Percentiles rank a stretch among this genome's conserved stretches.
Evolutionary conservation across 2,329 filamentous ascomycete species (phyloP).

Genomic region (Colletotrichum tamarilloi): DNA sequence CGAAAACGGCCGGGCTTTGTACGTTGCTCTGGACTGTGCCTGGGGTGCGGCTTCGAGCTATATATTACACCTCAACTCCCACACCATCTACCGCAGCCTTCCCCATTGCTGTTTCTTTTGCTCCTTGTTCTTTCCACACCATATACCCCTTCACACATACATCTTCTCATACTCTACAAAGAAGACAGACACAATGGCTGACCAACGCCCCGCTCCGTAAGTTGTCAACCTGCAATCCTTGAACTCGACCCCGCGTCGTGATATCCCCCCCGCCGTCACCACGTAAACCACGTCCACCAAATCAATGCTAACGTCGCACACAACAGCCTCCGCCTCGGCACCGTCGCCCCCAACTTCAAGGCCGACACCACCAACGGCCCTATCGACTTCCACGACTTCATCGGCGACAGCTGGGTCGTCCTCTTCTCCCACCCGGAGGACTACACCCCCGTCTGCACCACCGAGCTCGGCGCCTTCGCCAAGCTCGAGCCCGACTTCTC

Average conservation of each 20-base stretch:
- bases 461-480: constrained; percentile 92
- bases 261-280: not conserved
- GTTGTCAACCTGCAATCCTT: not conserved
- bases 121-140: not conserved
- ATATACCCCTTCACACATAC: not conserved
- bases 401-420: constrained; percentile 82
- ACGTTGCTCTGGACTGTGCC: not conserved
- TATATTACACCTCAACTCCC: constrained; percentile 29
- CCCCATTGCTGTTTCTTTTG: not conserved
- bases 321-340: constrained; percentile 71
- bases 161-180: not conserved
- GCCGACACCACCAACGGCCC: constrained; percentile 82
- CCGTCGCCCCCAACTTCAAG: constrained; percentile 82
- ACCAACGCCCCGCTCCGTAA: constrained; percentile 37
- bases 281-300: too few species aligned
- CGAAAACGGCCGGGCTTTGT: not conserved
- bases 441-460: constrained; percentile 96
- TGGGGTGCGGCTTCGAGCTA: constrained; percentile 19
- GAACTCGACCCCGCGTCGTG: constrained; percentile 5
- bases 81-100: not conserved
- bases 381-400: constrained; percentile 86
- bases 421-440: constrained; percentile 90
- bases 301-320: constrained; percentile 3
- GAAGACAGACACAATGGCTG: constrained; percentile 37
- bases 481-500: constrained; percentile 90